A percentile compares a stretch with the other conserved stretches of the same genome.
Evolutionary conservation across 2,329 filamentous ascomycete genomes (phyloP).

Genomic region (Fusarium paranaense): DNA sequence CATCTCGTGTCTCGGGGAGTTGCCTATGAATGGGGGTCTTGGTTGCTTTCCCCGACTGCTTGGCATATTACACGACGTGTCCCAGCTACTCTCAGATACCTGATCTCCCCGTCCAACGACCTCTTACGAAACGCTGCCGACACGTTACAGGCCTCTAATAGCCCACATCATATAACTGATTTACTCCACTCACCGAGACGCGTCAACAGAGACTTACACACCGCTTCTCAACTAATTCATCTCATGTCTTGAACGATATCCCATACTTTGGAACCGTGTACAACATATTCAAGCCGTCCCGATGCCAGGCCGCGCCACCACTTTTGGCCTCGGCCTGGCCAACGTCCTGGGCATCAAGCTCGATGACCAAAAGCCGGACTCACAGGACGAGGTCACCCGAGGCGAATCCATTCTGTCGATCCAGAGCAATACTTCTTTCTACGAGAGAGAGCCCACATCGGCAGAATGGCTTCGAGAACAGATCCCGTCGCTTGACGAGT

Average conservation of each 20-base stretch:
- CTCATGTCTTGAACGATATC: neutral
- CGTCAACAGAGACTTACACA: neutral
- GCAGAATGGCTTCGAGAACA: constrained; percentile 77
- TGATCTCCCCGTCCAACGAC: neutral
- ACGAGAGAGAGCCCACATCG: constrained; percentile 83
- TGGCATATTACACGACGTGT: neutral
- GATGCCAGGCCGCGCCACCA: constrained; percentile 53
- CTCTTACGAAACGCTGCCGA: neutral
- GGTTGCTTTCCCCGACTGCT: neutral
- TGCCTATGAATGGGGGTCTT: neutral
- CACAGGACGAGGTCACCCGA: constrained; percentile 72
- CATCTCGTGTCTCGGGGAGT: neutral
- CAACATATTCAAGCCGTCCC: neutral
- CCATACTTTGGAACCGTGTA: neutral
- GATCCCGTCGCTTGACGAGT: constrained; percentile 67
- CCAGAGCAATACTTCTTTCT: constrained; percentile 79
- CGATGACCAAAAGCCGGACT: constrained; percentile 62
- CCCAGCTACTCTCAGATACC: neutral
- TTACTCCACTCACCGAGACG: neutral
- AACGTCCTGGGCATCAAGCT: constrained; percentile 87
- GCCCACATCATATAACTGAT: neutral
- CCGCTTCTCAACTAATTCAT: neutral
- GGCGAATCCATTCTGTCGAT: constrained; percentile 85
- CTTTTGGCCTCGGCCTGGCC: constrained; percentile 79
- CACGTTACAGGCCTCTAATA: neutral